Percentiles rank a stretch among this genome's conserved stretches.
Conservation (phyloP, 768 basidiomycete species). For the Amanita exitialis region DNA sequence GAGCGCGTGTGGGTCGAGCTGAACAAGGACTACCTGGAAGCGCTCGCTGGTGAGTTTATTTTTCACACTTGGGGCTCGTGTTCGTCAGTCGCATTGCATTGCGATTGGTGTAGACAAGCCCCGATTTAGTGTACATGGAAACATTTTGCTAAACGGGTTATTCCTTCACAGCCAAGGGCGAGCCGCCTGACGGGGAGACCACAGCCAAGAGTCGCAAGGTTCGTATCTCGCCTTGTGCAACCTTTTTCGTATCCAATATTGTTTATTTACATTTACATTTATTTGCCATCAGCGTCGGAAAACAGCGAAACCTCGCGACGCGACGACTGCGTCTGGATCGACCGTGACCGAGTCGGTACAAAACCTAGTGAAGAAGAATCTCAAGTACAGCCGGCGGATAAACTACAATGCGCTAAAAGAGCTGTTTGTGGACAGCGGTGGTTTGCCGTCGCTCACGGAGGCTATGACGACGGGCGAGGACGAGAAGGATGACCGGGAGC, state of each 20-base stretch:
- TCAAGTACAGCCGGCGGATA: constrained; percentile 85
- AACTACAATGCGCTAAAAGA: constrained; percentile 86
- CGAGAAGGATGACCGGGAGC: constrained; percentile 33
- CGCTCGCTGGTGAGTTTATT: constrained; percentile 58
- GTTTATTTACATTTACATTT: constrained; percentile 8
- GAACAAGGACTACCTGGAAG: constrained; percentile 85
- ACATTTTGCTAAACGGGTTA: constrained; percentile 34
- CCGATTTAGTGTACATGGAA: no score
- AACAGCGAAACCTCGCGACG: constrained; percentile 57
- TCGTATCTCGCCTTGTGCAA: constrained; percentile 36
- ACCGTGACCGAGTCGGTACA: constrained; percentile 73
- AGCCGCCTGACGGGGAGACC: constrained; percentile 32
- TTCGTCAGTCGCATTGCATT: background rate
- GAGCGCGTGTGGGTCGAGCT: constrained; percentile 92
- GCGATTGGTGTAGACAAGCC: no score
- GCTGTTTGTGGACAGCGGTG: constrained; percentile 50
- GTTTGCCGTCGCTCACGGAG: constrained; percentile 17
- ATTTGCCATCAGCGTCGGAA: constrained; percentile 51
- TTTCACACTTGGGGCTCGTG: constrained; percentile 8
- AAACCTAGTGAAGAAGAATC: constrained; percentile 74
- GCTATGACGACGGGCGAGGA: constrained; percentile 24
- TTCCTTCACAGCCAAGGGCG: constrained; percentile 52
- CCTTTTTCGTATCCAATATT: constrained; percentile 15
- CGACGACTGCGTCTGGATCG: constrained; percentile 55
- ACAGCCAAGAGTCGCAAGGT: constrained; percentile 68